Conservation (phyloP, 2,329 filamentous ascomycete genomes). For the Leptosphaerulina australis region DNA sequence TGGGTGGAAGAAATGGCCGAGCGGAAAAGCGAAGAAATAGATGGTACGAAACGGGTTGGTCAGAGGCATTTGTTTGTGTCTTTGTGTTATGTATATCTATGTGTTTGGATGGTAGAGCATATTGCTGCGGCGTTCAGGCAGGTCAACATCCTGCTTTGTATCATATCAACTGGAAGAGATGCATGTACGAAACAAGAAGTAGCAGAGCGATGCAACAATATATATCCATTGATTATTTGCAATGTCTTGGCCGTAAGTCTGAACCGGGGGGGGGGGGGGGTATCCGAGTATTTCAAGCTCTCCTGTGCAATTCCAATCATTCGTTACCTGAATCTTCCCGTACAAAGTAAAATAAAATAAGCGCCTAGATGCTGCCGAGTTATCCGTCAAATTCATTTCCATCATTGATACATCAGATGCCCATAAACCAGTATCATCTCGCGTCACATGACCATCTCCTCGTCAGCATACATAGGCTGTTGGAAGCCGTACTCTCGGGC, state of each 20-base stretch:
- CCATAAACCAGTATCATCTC: neutral
- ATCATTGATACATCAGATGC: neutral
- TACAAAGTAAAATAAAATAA: neutral
- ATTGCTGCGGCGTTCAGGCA: slow-evolving; percentile 21
- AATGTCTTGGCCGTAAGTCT: neutral
- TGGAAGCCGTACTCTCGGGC: slow-evolving; percentile 57
- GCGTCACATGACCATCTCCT: slow-evolving; percentile 50
- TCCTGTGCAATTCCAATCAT: neutral
- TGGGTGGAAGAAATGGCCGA: slow-evolving; percentile 77
- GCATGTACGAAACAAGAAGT: neutral
- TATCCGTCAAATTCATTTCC: neutral
- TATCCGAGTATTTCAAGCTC: slow-evolving; percentile 8
- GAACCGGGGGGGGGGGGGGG: too few species aligned
- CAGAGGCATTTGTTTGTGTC: neutral
- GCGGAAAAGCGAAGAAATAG: slow-evolving; percentile 36
- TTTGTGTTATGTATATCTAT: slow-evolving; percentile 24
- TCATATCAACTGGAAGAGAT: slow-evolving; percentile 3
- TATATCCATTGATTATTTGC: slow-evolving; percentile 3
- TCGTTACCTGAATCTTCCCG: neutral
- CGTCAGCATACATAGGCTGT: slow-evolving; percentile 36
- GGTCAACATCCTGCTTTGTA: slow-evolving; percentile 14
- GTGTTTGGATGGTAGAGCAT: slow-evolving; percentile 21
- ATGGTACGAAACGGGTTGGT: neutral
- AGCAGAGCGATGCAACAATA: slow-evolving; percentile 5
- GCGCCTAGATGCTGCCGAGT: slow-evolving; percentile 5